Base-by-base conservation (phyloP, 805 yeast genomes). In the Ogataea allantospora region DNA sequence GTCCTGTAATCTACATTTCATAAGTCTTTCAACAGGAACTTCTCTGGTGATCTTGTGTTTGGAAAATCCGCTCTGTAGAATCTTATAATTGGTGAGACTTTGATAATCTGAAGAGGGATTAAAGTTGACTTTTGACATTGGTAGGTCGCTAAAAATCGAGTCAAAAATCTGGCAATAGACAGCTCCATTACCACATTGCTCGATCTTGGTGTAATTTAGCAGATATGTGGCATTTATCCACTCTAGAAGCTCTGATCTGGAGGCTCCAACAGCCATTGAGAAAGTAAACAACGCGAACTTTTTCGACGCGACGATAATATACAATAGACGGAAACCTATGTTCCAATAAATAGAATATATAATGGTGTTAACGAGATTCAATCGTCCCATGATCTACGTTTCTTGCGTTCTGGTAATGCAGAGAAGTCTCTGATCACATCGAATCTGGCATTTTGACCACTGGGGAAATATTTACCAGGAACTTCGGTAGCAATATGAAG, bases 181-280 rank as follows among this genome's bases (percentile, higher is more conserved):
- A 1, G 96, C 96, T 2, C 99, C 99, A 2, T 84, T 77, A 12
- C 99, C 99, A 57, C 96, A 82, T 61, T 89, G 89, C 57, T 93
- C 99, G 2, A 93, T 83, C 57, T 84, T 87, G 24, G 78, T 69
- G 52, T 85, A 77, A 45, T 78, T 68, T 27, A 88, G 62, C 29
- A 73, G 73, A 31, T 88, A 68, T 3, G 85, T 72, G 28, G 75
- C 69, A 55, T 91, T 91, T 48, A 93, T 70, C 98, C 98, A 93
- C 38, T 72, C 74, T 39, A 93, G 64, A 12, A 93, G 71, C 51
- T 88, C 96, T 29, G 81, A 77, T 51, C 98, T 77, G 6, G 95
- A 85, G 53, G 85, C 95, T 5, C 86, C 86, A 48, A 76, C 47
- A 37, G 47, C 49, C 55, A 53, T 53, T 13, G 10, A 32, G 23